phyloP scores from a whole-genome alignment of 73 alveolate species.

The Tetrahymena malaccensis region DNA sequence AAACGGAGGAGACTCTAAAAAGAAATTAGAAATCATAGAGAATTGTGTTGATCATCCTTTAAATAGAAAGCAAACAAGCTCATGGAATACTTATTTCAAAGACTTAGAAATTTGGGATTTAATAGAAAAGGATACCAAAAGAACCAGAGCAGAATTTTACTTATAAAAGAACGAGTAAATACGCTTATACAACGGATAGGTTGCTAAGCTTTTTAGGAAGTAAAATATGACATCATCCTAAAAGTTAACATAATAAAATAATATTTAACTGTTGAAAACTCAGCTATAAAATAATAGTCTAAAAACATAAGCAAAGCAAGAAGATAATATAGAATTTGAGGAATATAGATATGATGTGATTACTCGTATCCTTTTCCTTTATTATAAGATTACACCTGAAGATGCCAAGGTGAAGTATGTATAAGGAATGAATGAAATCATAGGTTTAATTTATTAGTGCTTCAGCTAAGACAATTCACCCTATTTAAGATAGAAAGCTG shows the following conservation, averaged over 20 bases:
- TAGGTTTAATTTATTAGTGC: not conserved
- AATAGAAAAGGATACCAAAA: not conserved
- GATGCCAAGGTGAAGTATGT: not conserved
- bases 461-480: not conserved
- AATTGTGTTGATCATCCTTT: not conserved
- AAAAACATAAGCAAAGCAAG: not conserved
- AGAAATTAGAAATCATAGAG: not conserved
- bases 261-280: not conserved
- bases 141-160: not conserved
- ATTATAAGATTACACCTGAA: not conserved
- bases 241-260: not conserved
- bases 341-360: not conserved
- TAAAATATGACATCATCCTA: not conserved
- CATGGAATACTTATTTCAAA: not conserved
- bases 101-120: not conserved
- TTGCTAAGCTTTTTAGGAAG: not conserved
- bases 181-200: not conserved
- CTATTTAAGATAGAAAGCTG: not conserved
- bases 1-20: not conserved
- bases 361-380: not conserved
- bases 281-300: not conserved
- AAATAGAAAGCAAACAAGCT: not conserved
- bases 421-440: not conserved
- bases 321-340: not conserved
- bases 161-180: not conserved